Evolutionary conservation across 2,329 filamentous ascomycete species (phyloP).

Genomic region (Exophiala sideris): DNA sequence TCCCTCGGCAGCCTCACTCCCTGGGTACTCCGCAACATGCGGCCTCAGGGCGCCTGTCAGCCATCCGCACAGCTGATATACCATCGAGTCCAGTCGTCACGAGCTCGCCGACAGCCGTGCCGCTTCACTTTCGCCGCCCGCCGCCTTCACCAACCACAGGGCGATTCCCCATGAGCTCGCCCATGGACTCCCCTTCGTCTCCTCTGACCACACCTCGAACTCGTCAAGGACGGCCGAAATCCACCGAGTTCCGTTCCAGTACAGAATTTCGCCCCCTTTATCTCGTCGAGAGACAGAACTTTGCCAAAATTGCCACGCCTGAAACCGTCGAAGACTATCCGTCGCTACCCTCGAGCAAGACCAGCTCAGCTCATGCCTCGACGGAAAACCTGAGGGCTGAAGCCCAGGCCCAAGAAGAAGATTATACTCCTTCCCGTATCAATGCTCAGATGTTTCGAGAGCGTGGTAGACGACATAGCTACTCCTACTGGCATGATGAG

Average conservation of each 20-base stretch:
- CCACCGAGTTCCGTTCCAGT: slow-evolving; percentile 51
- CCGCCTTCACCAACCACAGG: slow-evolving; percentile 39
- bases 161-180: slow-evolving; percentile 34
- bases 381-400: slow-evolving; percentile 42
- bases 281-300: slow-evolving; percentile 65
- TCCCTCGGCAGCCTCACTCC: neutral
- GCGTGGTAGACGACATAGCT: slow-evolving; percentile 30
- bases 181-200: slow-evolving; percentile 38
- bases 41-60: slow-evolving; percentile 19
- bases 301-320: slow-evolving; percentile 38
- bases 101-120: slow-evolving; percentile 53
- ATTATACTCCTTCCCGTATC: slow-evolving; percentile 19
- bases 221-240: slow-evolving; percentile 47
- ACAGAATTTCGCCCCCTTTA: slow-evolving; percentile 78
- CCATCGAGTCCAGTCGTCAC: slow-evolving; percentile 27
- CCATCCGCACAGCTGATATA: slow-evolving; percentile 19
- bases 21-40: neutral
- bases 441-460: slow-evolving; percentile 24
- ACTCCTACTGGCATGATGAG: slow-evolving; percentile 22
- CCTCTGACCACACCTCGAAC: slow-evolving; percentile 38
- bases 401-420: slow-evolving; percentile 30
- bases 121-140: slow-evolving; percentile 50
- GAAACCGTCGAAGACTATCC: slow-evolving; percentile 44
- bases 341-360: slow-evolving; percentile 51
- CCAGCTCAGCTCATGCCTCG: slow-evolving; percentile 47